Evolutionary conservation across 192 early-diverging fungal species (phyloP).

Genomic region (Umbelopsis sp.): DNA sequence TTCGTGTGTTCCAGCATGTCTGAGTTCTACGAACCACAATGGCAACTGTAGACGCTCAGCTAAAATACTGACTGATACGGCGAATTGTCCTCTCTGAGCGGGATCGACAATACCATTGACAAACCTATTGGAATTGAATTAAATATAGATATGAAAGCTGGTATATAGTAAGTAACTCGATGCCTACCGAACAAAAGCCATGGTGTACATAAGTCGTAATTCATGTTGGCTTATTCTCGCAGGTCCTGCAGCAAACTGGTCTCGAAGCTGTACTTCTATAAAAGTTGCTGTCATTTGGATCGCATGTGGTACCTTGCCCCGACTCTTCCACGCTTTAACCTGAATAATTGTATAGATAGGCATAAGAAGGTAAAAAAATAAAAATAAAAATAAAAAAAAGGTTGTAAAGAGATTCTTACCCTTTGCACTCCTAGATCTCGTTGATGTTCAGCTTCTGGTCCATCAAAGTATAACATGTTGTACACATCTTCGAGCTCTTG

Average conservation of each 20-base stretch:
- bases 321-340: conserved; percentile 70
- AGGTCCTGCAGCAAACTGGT: conserved; percentile 29
- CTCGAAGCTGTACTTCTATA: conserved; percentile 59
- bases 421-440: conserved; percentile 55
- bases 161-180: neutral
- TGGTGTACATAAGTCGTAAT: conserved; percentile 46
- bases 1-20: conserved; percentile 69
- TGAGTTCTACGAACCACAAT: conserved; percentile 67
- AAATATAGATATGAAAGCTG: neutral
- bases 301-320: conserved; percentile 69
- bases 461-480: conserved; percentile 50
- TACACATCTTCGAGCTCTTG: conserved; percentile 63
- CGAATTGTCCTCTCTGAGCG: conserved; percentile 53
- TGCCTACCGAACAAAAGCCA: conserved; percentile 42
- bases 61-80: conserved; percentile 51
- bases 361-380: neutral
- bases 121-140: conserved; percentile 40
- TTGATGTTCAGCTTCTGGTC: conserved; percentile 14
- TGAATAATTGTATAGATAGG: conserved; percentile 19
- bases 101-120: conserved; percentile 66
- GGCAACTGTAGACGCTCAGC: conserved; percentile 59
- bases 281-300: conserved; percentile 66
- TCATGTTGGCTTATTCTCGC: conserved; percentile 44
- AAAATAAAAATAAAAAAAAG: neutral
- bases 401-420: conserved; percentile 44